Evolutionary conservation across 2,329 filamentous ascomycete species (phyloP).

Genomic region (Aspergillus sergii): DNA sequence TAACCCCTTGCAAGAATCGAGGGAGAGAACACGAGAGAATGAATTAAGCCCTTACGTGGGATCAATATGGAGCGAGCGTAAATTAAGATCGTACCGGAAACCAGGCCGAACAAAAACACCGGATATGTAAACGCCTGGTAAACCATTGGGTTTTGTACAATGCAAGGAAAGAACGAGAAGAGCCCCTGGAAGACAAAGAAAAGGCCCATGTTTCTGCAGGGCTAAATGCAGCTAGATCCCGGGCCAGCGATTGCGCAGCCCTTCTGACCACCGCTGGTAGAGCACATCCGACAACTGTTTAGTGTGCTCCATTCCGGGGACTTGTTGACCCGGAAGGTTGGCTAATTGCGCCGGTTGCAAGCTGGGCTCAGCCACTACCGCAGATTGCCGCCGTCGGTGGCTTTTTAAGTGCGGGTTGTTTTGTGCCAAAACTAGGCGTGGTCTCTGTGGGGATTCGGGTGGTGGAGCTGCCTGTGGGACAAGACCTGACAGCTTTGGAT

Average conservation of each 20-base stretch:
- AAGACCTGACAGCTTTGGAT: slow-evolving; percentile 42
- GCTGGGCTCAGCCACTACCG: slow-evolving; percentile 36
- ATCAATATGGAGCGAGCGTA: slow-evolving; percentile 10
- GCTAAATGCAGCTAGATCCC: slow-evolving; percentile 25
- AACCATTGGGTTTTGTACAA: slow-evolving; percentile 8
- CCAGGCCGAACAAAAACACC: not conserved
- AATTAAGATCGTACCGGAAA: slow-evolving; percentile 2
- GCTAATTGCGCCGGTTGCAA: slow-evolving; percentile 41
- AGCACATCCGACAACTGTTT: slow-evolving; percentile 87
- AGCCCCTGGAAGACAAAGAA: not conserved
- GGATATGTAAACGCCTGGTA: slow-evolving; percentile 4
- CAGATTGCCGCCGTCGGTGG: slow-evolving; percentile 67
- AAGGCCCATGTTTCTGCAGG: slow-evolving; percentile 3
- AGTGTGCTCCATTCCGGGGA: slow-evolving; percentile 86
- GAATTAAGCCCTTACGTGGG: not conserved
- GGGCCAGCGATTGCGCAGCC: slow-evolving; percentile 72
- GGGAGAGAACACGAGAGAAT: not conserved
- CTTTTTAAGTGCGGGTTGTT: slow-evolving; percentile 84
- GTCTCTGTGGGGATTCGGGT: slow-evolving; percentile 48
- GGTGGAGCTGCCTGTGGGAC: slow-evolving; percentile 38
- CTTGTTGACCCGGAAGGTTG: slow-evolving; percentile 59
- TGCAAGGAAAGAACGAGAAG: slow-evolving; percentile 9
- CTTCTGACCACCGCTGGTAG: slow-evolving; percentile 87
- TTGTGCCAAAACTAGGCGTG: slow-evolving; percentile 75
- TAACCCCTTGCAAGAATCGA: slow-evolving; percentile 10